phyloP scores from a whole-genome alignment of 2,329 filamentous ascomycete genomes.

The Fusarium camptoceras region DNA sequence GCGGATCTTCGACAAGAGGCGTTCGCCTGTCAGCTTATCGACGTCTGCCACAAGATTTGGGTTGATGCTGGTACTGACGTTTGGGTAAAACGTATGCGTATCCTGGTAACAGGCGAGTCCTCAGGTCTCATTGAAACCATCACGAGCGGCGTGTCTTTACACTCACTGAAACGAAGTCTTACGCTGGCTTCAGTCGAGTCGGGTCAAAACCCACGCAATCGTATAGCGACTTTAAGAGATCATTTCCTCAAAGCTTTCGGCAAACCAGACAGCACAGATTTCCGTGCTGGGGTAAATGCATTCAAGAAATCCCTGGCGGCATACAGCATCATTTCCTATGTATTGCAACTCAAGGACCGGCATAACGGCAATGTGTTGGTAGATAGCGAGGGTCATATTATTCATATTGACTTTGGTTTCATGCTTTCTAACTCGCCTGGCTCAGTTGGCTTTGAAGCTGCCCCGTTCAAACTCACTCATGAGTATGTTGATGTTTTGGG shows the following conservation, averaged over 20 bases:
- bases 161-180: conserved; percentile 84
- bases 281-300: conserved; percentile 78
- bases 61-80: conserved; percentile 78
- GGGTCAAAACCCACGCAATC: conserved; percentile 77
- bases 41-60: conserved; percentile 86
- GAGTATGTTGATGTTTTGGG: conserved; percentile 89
- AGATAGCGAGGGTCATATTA: conserved; percentile 86
- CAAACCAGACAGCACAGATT: conserved; percentile 73
- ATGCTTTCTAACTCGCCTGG: conserved; percentile 90
- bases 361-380: conserved; percentile 90
- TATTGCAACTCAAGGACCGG: conserved; percentile 85
- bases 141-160: conserved; percentile 87
- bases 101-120: conserved; percentile 85
- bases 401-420: conserved; percentile 91
- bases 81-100: conserved; percentile 92
- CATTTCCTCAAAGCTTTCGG: conserved; percentile 87
- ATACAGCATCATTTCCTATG: conserved; percentile 86
- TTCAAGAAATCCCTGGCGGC: conserved; percentile 86
- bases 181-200: conserved; percentile 80
- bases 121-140: conserved; percentile 89
- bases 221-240: conserved; percentile 83
- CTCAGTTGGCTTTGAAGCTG: conserved; percentile 86
- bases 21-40: conserved; percentile 86
- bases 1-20: conserved; percentile 86
- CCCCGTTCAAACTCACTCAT: conserved; percentile 86